Conservation (phyloP, 2,329 filamentous ascomycete genomes). For the Xylaria sp. region DNA sequence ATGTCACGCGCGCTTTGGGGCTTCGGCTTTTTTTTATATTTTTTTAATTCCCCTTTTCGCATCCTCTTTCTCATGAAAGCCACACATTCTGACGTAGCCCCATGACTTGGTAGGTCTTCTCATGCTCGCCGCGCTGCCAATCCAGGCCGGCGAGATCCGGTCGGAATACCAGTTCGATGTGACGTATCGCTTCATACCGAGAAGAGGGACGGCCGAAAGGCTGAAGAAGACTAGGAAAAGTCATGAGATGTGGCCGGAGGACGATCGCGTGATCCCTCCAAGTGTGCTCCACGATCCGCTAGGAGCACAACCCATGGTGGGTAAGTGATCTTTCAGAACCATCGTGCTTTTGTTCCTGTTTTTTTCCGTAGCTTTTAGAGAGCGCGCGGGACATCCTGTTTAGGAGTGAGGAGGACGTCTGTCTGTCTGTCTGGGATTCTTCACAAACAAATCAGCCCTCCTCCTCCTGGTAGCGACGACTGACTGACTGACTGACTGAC, state of each 20-base stretch:
- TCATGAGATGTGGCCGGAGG: not conserved
- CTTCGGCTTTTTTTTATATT: not conserved
- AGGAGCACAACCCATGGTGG: not conserved
- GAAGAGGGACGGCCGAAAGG: not conserved
- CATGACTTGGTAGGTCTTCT: conserved; percentile 10
- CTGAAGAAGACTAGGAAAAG: not conserved
- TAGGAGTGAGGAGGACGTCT: too few species aligned
- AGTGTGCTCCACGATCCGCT: conserved; percentile 11
- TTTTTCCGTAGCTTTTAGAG: not conserved
- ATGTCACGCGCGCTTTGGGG: not conserved
- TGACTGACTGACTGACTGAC: not conserved
- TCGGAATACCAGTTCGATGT: too few species aligned
- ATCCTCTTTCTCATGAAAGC: not conserved
- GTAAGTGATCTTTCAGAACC: not conserved
- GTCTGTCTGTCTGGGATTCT: not conserved
- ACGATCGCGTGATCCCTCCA: not conserved
- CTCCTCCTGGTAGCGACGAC: not conserved
- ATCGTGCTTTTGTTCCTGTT: not conserved
- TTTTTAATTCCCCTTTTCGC: too few species aligned
- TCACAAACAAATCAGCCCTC: too few species aligned
- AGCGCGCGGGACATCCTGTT: not conserved
- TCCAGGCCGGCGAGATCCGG: rapidly evolving
- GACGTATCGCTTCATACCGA: not conserved
- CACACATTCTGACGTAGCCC: not conserved
- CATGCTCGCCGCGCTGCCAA: conserved; percentile 18